Conservation (phyloP, 1,139 yeast genomes). For the Meyerozyma guilliermondii region DNA sequence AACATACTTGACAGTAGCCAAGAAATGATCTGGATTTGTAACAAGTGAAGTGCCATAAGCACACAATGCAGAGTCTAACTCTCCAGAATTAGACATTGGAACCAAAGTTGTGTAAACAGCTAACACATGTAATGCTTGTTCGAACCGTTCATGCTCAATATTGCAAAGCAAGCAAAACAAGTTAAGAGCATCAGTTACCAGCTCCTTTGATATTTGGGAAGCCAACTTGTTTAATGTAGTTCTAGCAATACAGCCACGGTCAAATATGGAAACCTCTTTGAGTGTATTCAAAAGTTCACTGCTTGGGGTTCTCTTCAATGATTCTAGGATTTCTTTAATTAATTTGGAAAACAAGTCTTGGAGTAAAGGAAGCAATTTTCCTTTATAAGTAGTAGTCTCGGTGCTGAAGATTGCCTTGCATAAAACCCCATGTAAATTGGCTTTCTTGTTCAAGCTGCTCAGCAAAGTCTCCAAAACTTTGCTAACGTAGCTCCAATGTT, state of each 20-base stretch:
- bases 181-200: background rate
- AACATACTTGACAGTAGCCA: background rate
- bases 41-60: background rate
- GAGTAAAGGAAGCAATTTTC: background rate
- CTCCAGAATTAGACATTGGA: background rate
- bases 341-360: background rate
- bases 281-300: background rate
- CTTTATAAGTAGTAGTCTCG: background rate
- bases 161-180: background rate
- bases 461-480: background rate
- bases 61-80: background rate
- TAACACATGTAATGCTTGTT: background rate
- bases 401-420: background rate
- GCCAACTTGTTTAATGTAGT: background rate
- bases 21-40: background rate
- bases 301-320: background rate
- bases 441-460: background rate
- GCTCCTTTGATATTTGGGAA: background rate
- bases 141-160: background rate
- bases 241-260: background rate
- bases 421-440: background rate
- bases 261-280: background rate
- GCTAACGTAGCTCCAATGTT: background rate
- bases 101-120: background rate
- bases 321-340: background rate